These are phyloP conservation scores for Globisporangium uncinulatum DNA, from an alignment of 352 stramenopile species.

Conservation along the genomic window DNA sequence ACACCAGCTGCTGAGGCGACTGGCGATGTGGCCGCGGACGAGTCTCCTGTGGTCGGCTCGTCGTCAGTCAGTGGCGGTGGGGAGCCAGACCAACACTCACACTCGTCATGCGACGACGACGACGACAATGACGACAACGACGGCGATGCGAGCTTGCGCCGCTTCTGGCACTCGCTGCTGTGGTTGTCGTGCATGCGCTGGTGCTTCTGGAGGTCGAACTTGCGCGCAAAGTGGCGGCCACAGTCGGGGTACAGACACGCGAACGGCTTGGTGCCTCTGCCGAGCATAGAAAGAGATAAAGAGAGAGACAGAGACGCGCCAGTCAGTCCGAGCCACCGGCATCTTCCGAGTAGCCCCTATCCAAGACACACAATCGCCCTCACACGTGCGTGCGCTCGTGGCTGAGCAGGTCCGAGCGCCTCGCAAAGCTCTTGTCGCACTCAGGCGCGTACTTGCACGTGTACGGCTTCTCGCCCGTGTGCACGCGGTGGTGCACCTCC, in stretches of 20 bases:
- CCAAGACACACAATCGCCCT: constrained; percentile 10
- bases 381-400: constrained; percentile 72
- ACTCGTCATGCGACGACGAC: constrained; percentile 1
- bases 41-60: not conserved
- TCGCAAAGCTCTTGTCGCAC: constrained; percentile 59
- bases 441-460: constrained; percentile 34
- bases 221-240: constrained; percentile 40
- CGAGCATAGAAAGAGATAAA: not conserved
- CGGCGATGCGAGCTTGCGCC: constrained; percentile 19
- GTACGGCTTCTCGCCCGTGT: constrained; percentile 78
- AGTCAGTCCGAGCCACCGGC: too few species aligned
- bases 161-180: constrained; percentile 22
- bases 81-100: not conserved
- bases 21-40: too few species aligned
- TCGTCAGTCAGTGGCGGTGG: not conserved
- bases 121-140: not conserved
- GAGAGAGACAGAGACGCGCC: too few species aligned
- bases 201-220: constrained; percentile 75
- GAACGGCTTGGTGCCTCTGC: constrained; percentile 58
- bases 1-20: not conserved
- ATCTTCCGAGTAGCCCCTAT: too few species aligned
- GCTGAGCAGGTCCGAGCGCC: constrained; percentile 65
- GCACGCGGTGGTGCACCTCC: constrained; percentile 67
- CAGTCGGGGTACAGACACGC: constrained; percentile 45
- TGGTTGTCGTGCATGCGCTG: constrained; percentile 41